Conservation (phyloP, 495 filamentous ascomycete species). For the Aspergillus hancockii region DNA sequence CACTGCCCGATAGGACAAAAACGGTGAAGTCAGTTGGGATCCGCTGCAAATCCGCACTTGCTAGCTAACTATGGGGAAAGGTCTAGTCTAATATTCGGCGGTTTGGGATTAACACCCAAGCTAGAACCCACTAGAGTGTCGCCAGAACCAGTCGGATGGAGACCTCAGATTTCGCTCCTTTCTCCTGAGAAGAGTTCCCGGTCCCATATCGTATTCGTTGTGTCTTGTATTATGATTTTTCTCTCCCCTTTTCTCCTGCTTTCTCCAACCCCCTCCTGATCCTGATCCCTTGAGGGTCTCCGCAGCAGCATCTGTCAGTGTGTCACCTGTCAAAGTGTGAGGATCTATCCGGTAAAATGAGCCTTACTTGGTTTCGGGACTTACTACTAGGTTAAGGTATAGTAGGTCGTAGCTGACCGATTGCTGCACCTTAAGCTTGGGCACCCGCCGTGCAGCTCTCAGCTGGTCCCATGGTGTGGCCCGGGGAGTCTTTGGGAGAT, state of each 20-base stretch:
- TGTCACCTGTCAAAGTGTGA: slow-evolving; percentile 13
- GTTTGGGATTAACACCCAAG: slow-evolving; percentile 23
- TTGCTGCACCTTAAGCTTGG: slow-evolving; percentile 4
- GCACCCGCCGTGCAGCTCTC: not conserved
- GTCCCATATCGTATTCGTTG: slow-evolving; percentile 1
- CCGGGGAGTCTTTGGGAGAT: slow-evolving; percentile 13
- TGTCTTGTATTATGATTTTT: not conserved
- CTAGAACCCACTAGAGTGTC: slow-evolving; percentile 32
- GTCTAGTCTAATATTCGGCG: slow-evolving; percentile 12
- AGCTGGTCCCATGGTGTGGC: slow-evolving; percentile 10
- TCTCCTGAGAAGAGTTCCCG: slow-evolving; percentile 2
- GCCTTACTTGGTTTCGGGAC: not conserved
- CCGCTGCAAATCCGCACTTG: slow-evolving; percentile 9
- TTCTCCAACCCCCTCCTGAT: not conserved
- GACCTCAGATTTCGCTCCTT: slow-evolving; percentile 21
- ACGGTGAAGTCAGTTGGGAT: slow-evolving; percentile 4
- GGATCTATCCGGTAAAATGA: slow-evolving; percentile 7
- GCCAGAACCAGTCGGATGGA: slow-evolving; percentile 27
- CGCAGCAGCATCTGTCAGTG: slow-evolving; percentile 11
- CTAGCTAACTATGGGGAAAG: slow-evolving; percentile 16
- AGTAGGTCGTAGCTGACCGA: not conserved
- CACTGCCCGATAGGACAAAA: not conserved
- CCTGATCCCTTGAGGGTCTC: not conserved
- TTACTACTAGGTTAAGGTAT: slow-evolving; percentile 1
- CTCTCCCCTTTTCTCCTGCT: not conserved